Conservation (phyloP, 331 rosid genomes). For the Malus hybrid region DNA sequence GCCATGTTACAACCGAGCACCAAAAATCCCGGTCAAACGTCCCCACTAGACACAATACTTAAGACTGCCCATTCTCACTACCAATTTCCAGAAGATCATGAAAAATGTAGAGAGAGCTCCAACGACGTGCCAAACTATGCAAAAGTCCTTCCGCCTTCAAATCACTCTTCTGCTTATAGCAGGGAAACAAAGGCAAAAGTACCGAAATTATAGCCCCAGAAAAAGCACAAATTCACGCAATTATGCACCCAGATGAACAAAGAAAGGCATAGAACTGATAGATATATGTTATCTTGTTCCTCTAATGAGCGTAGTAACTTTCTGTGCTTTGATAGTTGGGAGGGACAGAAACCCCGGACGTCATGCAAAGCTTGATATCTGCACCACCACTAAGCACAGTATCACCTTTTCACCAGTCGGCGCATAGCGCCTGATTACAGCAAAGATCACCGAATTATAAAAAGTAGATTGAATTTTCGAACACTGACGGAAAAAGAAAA, state of each 20-base stretch:
- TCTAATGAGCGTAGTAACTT: neutral
- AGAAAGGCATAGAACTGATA: neutral
- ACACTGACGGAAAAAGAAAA: neutral
- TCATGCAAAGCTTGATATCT: slow-evolving; percentile 70
- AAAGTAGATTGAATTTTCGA: neutral
- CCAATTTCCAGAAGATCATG: neutral
- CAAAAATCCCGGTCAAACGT: neutral
- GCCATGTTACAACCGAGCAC: neutral
- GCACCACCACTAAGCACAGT: slow-evolving; percentile 73
- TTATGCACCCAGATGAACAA: neutral
- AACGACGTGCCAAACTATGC: neutral
- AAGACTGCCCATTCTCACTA: neutral
- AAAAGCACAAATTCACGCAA: neutral
- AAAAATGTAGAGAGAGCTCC: neutral
- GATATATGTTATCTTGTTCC: neutral
- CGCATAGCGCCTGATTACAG: slow-evolving; percentile 59
- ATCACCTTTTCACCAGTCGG: slow-evolving; percentile 85
- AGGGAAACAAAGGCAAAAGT: neutral
- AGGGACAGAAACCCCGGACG: slow-evolving; percentile 44
- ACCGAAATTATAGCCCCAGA: neutral
- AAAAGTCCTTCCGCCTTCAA: neutral
- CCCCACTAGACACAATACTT: neutral
- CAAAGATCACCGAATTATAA: neutral
- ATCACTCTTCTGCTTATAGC: neutral
- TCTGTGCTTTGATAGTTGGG: neutral